Percentiles rank a stretch among this genome's conserved stretches.
Conservation (phyloP, 2,329 filamentous ascomycete species). For the Cercospora beticola region DNA sequence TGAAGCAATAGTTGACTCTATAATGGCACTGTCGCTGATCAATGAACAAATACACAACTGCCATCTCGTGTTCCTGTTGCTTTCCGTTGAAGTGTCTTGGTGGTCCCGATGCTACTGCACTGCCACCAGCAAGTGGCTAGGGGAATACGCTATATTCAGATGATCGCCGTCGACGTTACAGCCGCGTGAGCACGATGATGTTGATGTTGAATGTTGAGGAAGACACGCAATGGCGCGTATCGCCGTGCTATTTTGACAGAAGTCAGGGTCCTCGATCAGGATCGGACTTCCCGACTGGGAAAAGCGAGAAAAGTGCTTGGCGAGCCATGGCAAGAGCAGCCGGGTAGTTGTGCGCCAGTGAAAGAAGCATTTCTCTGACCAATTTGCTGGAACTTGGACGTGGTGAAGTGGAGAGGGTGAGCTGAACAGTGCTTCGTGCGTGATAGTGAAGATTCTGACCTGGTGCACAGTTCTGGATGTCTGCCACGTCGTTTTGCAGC, state of each 20-base stretch:
- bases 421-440: neutral
- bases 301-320: neutral
- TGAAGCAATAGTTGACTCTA: neutral
- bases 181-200: neutral
- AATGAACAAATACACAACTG: neutral
- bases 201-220: slow-evolving; percentile 2
- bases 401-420: neutral
- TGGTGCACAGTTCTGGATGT: neutral
- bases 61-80: neutral
- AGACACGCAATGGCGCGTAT: slow-evolving; percentile 2
- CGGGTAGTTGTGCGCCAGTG: neutral
- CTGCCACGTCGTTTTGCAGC: neutral
- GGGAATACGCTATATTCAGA: neutral
- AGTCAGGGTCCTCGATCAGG: neutral
- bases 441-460: neutral
- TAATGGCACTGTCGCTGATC: neutral
- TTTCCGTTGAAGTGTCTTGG: neutral
- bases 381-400: neutral
- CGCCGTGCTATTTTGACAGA: neutral
- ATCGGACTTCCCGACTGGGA: neutral
- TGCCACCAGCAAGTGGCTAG: neutral
- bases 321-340: neutral
- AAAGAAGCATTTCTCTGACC: neutral
- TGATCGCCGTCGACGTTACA: neutral
- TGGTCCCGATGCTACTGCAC: neutral